A percentile compares a stretch with the other conserved stretches of the same genome.
Conservation (phyloP, 192 early-diverging fungal species). For the Backusella tarrabulga region DNA sequence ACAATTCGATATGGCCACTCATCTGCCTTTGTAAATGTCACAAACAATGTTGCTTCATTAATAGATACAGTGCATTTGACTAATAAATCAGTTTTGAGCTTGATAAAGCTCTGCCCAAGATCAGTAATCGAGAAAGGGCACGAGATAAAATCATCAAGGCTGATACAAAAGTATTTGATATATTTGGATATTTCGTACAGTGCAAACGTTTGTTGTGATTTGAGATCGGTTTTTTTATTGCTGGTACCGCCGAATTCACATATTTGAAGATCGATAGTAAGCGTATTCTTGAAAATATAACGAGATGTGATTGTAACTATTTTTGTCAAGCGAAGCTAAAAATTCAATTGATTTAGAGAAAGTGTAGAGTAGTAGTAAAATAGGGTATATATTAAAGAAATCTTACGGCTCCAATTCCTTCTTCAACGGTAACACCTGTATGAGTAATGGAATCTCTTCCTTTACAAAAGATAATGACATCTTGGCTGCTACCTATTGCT, state of each 20-base stretch:
- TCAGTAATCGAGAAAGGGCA: conserved; percentile 72
- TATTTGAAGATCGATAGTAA: conserved; percentile 55
- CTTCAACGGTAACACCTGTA: conserved; percentile 68
- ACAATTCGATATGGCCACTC: conserved; percentile 80
- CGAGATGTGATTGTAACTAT: conserved; percentile 77
- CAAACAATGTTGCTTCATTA: conserved; percentile 76
- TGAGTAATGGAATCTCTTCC: conserved; percentile 33
- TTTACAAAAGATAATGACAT: conserved; percentile 50
- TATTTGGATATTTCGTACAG: conserved; percentile 7
- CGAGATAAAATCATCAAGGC: conserved; percentile 29
- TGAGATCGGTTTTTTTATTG: neutral
- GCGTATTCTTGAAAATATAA: conserved; percentile 72
- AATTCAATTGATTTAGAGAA: neutral
- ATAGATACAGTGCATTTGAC: conserved; percentile 49
- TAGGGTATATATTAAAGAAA: neutral
- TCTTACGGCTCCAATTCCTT: conserved; percentile 60
- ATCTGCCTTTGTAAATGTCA: conserved; percentile 57
- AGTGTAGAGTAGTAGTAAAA: neutral
- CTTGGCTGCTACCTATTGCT: conserved; percentile 72
- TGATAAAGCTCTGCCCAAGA: conserved; percentile 66
- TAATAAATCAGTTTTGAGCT: conserved; percentile 40
- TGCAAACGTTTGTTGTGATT: neutral
- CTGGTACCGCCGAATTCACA: conserved; percentile 46
- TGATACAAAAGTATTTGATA: conserved; percentile 12
- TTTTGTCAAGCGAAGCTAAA: conserved; percentile 60